Evolutionary conservation across 83 land plant species (phyloP).

Genomic region (Diphasiastrum complanatum): DNA sequence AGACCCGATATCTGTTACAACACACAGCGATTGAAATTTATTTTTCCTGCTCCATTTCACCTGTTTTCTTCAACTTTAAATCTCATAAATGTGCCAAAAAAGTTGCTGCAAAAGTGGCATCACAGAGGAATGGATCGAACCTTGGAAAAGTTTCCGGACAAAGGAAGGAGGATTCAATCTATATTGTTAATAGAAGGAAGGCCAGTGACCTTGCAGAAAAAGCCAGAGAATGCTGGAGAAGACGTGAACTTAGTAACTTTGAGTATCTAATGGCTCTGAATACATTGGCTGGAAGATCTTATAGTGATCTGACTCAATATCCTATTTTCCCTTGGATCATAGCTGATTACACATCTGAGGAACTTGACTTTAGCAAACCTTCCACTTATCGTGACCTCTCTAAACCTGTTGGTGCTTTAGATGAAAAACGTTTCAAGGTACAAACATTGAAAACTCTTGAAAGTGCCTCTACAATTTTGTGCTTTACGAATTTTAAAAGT

Average conservation of each 20-base stretch:
- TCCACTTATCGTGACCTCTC: slow-evolving; percentile 86
- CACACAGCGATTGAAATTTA: slow-evolving; percentile 89
- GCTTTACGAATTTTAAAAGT: neutral
- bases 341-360: slow-evolving; percentile 87
- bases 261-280: slow-evolving; percentile 89
- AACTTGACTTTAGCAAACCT: slow-evolving; percentile 70
- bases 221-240: slow-evolving; percentile 79
- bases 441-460: neutral
- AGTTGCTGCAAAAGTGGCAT: slow-evolving; percentile 55
- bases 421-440: slow-evolving; percentile 87
- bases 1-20: slow-evolving; percentile 83
- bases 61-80: slow-evolving; percentile 80
- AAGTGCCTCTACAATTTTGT: too few relatives aligned
- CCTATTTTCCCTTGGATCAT: slow-evolving; percentile 96
- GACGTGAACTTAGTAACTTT: slow-evolving; percentile 90
- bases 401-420: slow-evolving; percentile 94
- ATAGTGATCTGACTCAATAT: slow-evolving; percentile 96
- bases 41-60: slow-evolving; percentile 73
- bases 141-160: slow-evolving; percentile 47
- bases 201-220: slow-evolving; percentile 79
- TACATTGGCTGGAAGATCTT: slow-evolving; percentile 91
- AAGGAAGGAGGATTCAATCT: slow-evolving; percentile 49
- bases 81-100: slow-evolving; percentile 77
- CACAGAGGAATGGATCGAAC: slow-evolving; percentile 52
- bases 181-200: slow-evolving; percentile 69